phyloP scores from a whole-genome alignment of 2,329 filamentous ascomycete species.

The Aspergillus ibericus region DNA sequence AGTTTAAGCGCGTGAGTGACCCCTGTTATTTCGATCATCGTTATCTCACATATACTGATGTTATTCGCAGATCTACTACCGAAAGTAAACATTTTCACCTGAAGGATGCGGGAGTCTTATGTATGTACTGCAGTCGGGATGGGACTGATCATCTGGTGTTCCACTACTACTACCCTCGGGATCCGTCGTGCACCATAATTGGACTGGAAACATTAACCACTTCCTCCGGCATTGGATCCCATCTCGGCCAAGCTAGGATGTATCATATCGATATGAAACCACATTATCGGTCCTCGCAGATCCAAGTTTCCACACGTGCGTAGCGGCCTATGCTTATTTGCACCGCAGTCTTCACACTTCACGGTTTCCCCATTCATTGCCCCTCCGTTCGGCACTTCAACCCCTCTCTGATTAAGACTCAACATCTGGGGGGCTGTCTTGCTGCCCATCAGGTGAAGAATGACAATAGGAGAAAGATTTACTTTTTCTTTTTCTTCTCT shows the following conservation, averaged over 20 bases:
- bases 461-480: not conserved
- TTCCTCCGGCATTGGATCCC: constrained; percentile 14
- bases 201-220: constrained; percentile 28
- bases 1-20: constrained; percentile 85
- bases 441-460: constrained; percentile 1
- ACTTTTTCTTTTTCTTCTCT: not conserved
- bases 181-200: constrained; percentile 20
- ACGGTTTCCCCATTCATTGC: not conserved
- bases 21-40: not conserved
- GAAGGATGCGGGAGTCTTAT: not conserved
- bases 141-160: not conserved
- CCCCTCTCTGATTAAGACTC: not conserved
- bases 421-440: not conserved
- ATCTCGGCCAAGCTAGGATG: constrained; percentile 16
- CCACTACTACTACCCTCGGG: not conserved
- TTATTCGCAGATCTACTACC: constrained; percentile 47
- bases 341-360: constrained; percentile 11
- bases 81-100: constrained; percentile 40
- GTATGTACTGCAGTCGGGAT: not conserved
- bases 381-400: not conserved
- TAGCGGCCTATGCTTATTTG: constrained; percentile 29
- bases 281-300: constrained; percentile 11
- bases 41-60: constrained; percentile 1
- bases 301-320: constrained; percentile 21
- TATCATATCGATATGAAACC: constrained; percentile 20